Evolutionary conservation across 495 filamentous ascomycete species (phyloP), one percentile per base, ranked within the genome.

Genomic region (Penicillium samsonianum): DNA sequence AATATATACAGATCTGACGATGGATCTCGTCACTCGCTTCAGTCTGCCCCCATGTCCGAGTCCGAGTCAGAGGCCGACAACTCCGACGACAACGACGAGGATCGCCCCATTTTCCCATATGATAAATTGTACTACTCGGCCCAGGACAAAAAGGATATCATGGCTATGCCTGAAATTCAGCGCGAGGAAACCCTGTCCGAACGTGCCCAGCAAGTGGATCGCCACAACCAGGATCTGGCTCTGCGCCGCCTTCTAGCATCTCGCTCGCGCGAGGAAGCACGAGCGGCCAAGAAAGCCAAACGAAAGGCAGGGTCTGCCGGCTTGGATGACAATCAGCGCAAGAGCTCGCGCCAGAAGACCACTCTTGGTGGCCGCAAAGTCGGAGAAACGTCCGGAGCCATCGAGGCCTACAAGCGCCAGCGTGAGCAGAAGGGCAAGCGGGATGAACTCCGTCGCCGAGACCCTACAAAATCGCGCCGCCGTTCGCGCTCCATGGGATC

Each of bases 151-250:
- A 80, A 80, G 19, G 80, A 87, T 26, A 93, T 99, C 52, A 86
- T 92, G 80, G 84, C 82, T 28, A 87, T 97, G 83, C 86, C 92
- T 3, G 91, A 97, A 67, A 85, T 97, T 25, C 84, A 92, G 64
- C 89, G 94, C 44, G 94, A 99, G 71, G 82, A 90, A 66, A 82
- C 96, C 48, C 83, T 99, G 8, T 92, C 92, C 22, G 90, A 93
- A 57, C 90, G 95, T 59, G 87, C 87, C n/a, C 83, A 89, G 53
- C 83, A 91, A 67, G 83, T 88, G 41, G 88, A 93, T 58, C 87
- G 87, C 31, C 83, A 89, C 59, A 81, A 87, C 58, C 92, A 96
- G 73, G 89, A 96, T 64, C 80, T 87, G 14, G 84, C 91, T 57
- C 84, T 98, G n/a, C 88, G 90, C 30, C 88, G 87, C 60, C 81